Evolutionary conservation across 2,329 filamentous ascomycete genomes (phyloP).

Genomic region (Alternaria burnsii): DNA sequence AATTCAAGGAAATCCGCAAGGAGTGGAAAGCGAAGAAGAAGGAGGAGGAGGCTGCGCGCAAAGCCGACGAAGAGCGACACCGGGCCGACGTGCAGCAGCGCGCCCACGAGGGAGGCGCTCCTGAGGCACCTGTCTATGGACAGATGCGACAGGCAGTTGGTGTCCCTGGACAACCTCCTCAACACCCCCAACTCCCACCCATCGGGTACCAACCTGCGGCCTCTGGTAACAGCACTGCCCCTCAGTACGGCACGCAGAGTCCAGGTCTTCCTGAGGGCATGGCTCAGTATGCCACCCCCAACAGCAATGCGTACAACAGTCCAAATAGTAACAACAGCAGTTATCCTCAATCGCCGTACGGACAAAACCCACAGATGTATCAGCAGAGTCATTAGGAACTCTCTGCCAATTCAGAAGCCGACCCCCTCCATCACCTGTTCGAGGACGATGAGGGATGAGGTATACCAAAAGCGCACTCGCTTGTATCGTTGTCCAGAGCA

Average conservation of each 20-base stretch:
- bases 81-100: conserved; percentile 68
- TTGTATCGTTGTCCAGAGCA: conserved; percentile 15
- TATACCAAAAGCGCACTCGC: conserved; percentile 22
- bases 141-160: conserved; percentile 57
- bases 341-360: conserved; percentile 62
- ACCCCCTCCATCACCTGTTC: neutral
- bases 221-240: conserved; percentile 52
- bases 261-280: conserved; percentile 59
- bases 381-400: conserved; percentile 50
- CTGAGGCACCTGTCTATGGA: conserved; percentile 57
- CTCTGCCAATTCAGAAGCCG: conserved; percentile 1
- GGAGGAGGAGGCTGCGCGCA: conserved; percentile 91
- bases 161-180: conserved; percentile 54
- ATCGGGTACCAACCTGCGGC: conserved; percentile 61
- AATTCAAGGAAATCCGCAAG: conserved; percentile 99
- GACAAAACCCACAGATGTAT: conserved; percentile 59
- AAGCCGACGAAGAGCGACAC: conserved; percentile 85
- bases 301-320: conserved; percentile 55
- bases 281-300: conserved; percentile 57
- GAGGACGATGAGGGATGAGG: conserved; percentile 3
- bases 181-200: conserved; percentile 59
- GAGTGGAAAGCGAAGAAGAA: conserved; percentile 99
- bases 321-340: conserved; percentile 55
- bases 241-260: conserved; percentile 58
- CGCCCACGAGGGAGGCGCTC: conserved; percentile 60